Evolutionary conservation across 768 basidiomycete genomes (phyloP).

Genomic region (Kwoniella pini): DNA sequence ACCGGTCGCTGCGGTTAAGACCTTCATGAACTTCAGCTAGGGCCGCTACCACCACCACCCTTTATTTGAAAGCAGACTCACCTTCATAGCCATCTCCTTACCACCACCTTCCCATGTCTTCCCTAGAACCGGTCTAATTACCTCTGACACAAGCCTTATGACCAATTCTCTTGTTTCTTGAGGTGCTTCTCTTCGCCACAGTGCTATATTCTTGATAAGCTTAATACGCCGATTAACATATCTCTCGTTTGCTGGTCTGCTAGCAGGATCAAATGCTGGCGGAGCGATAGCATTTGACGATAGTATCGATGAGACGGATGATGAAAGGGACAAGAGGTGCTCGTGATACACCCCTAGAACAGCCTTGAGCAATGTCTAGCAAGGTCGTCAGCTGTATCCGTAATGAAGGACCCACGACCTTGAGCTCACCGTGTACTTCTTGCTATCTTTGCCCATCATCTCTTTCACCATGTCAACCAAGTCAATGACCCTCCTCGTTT

Average conservation of each 20-base stretch:
- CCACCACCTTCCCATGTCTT: constrained; percentile 88
- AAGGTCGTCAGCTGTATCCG: constrained; percentile 1
- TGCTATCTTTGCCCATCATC: constrained; percentile 63
- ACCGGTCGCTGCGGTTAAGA: constrained; percentile 24
- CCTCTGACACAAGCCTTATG: constrained; percentile 62
- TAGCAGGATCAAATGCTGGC: constrained; percentile 71
- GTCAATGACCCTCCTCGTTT: constrained; percentile 68
- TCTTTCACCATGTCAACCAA: constrained; percentile 78
- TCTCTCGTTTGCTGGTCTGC: constrained; percentile 69
- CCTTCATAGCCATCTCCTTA: constrained; percentile 65
- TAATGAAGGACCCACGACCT: background rate
- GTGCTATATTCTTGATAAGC: constrained; percentile 69
- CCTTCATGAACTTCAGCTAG: constrained; percentile 26
- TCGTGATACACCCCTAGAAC: constrained; percentile 61
- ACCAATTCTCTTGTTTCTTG: constrained; percentile 64
- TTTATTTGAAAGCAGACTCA: constrained; percentile 45
- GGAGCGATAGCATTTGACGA: constrained; percentile 40
- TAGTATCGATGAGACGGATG: constrained; percentile 34
- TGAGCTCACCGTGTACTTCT: constrained; percentile 56
- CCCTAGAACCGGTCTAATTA: constrained; percentile 67
- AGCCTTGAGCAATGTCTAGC: constrained; percentile 60
- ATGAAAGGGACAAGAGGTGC: constrained; percentile 57
- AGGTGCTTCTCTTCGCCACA: constrained; percentile 73
- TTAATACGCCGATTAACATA: constrained; percentile 70
- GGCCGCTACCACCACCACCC: no score